These are phyloP conservation scores for Aspergillus novofumigatus DNA, from an alignment of 2,329 filamentous ascomycete genomes.

Conservation along the genomic window DNA sequence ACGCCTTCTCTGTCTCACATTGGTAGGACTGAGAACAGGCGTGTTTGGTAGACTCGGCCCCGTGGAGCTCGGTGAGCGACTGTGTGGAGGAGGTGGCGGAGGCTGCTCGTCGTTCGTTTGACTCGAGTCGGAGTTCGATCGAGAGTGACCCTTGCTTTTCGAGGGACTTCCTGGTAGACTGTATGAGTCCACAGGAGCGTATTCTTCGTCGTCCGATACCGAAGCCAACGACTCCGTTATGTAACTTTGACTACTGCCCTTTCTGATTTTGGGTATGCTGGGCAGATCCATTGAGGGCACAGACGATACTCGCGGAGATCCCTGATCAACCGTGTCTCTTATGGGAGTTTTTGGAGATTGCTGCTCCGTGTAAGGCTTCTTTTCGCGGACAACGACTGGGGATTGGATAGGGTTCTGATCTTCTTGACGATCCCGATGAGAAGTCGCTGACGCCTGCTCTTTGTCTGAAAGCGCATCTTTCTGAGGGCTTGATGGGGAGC, in stretches of 20 bases:
- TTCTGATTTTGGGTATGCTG: constrained; percentile 41
- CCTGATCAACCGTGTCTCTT: constrained; percentile 24
- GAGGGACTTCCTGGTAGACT: constrained; percentile 21
- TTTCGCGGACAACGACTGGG: constrained; percentile 7
- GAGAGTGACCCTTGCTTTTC: constrained; percentile 23
- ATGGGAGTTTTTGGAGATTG: constrained; percentile 22
- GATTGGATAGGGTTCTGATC: constrained; percentile 2
- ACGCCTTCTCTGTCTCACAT: constrained; percentile 56
- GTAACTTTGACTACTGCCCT: constrained; percentile 33
- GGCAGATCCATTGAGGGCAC: constrained; percentile 45
- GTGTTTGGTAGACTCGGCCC: constrained; percentile 42
- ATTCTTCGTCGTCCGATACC: constrained; percentile 28
- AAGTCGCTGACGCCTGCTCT: constrained; percentile 4
- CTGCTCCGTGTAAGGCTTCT: constrained; percentile 15
- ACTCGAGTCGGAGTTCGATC: constrained; percentile 23
- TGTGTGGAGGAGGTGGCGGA: constrained; percentile 44
- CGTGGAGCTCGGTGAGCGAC: constrained; percentile 49
- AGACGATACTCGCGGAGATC: constrained; percentile 41
- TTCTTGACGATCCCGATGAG: constrained; percentile 8
- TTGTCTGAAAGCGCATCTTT: constrained; percentile 10
- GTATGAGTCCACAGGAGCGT: constrained; percentile 19
- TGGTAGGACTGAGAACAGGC: constrained; percentile 47
- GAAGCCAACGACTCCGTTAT: constrained; percentile 20
- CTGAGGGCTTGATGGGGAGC: constrained; percentile 23
- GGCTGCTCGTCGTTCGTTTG: constrained; percentile 29